Evolutionary conservation across 805 yeast genomes (phyloP), one percentile per base, ranked within the genome.

Genomic region (Wickerhamomyces ciferrii): DNA sequence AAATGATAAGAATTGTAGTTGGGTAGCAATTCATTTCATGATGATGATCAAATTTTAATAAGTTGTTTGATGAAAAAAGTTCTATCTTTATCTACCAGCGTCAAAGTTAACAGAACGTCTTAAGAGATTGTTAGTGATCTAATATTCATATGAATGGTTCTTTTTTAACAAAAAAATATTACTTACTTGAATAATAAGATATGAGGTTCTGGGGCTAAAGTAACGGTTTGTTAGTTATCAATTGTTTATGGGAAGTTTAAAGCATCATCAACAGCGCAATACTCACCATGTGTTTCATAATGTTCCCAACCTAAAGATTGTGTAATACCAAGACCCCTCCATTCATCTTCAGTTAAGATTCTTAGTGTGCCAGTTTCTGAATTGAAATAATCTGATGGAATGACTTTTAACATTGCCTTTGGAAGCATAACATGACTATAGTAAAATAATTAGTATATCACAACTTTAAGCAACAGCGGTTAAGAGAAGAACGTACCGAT

Each of bases 221-320:
- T 14, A 13, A 45, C 29, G 9, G 8, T 21, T 20, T 32, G 50
- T 43, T 40, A 76, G 49, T 35, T 18, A 27, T 11, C 5, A 27
- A 13, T 20, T 14, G 10, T 6, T 31, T 7, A 42, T 23, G n/a
- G 43, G 24, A 18, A 9, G n/a, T n/a, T n/a, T n/a, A n/a, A n/a
- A n/a, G n/a, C n/a, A n/a, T n/a, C n/a, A 23, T 15, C 3, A 14
- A 7, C 23, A 21, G 13, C n/a, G n/a, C n/a, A 23, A 9, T 11
- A 56, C 68, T 15, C 49, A 65, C 69, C 69, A 65, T 94, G 99
- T 38, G 96, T 91, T 60, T 94, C 99, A 62, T 92, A 94, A 66
- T 94, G 99, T 45, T 78, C 94, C 99, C 99, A 94, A 1, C 99
- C 99, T 50, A 94, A 72, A 34, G 96, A 87, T 66, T 94, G 99